phyloP scores from a whole-genome alignment of 352 stramenopile species.

The Pythium phragmiticola region DNA sequence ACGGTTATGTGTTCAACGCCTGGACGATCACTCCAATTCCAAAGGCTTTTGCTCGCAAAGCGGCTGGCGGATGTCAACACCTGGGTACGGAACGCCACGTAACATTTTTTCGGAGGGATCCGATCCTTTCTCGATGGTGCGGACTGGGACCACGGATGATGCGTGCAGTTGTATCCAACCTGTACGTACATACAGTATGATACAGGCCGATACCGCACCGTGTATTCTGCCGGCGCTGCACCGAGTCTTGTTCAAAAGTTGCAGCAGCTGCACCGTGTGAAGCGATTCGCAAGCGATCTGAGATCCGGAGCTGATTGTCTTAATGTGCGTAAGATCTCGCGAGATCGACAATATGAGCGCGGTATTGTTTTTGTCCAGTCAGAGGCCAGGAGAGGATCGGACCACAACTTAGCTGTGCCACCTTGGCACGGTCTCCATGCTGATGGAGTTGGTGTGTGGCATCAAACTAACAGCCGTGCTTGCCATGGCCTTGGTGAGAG shows the following conservation, averaged over 20 bases:
- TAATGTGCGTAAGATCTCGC: not conserved
- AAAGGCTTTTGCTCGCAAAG: not conserved
- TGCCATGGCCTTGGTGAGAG: too few species aligned
- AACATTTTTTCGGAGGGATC: too few species aligned
- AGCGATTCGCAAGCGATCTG: too few species aligned
- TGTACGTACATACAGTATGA: too few species aligned
- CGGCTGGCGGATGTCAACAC: conserved; percentile 6
- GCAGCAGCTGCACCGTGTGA: not conserved
- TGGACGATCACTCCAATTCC: not conserved
- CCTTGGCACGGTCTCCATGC: not conserved
- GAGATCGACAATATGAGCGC: not conserved
- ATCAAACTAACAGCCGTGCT: too few species aligned
- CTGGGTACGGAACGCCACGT: not conserved
- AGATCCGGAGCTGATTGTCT: not conserved
- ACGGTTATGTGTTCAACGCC: too few species aligned
- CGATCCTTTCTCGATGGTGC: not conserved
- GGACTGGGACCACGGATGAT: not conserved
- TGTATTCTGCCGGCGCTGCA: too few species aligned
- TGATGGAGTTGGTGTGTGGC: too few species aligned
- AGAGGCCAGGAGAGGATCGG: not conserved
- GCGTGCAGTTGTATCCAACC: too few species aligned
- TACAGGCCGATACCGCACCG: too few species aligned
- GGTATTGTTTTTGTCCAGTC: not conserved
- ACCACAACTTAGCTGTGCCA: not conserved
- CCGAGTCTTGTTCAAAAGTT: not conserved